Conservation (phyloP, 371 early-diverging fungal species). For the Syncephalastrum racemosum region DNA sequence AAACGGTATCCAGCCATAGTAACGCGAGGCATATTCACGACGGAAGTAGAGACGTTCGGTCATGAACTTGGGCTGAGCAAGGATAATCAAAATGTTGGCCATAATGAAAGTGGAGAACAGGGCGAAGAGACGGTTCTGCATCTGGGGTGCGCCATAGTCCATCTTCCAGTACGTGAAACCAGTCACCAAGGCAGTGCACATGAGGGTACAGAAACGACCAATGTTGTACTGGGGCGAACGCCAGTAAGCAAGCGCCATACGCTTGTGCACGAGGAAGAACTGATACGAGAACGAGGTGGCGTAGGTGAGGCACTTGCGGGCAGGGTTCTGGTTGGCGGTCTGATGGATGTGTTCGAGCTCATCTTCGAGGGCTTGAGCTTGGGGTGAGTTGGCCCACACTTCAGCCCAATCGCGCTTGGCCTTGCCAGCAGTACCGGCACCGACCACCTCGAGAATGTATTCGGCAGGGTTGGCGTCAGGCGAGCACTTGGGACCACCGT, state of each 20-base stretch:
- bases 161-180: conserved; percentile 63
- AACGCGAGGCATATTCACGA: conserved; percentile 66
- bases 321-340: conserved; percentile 14
- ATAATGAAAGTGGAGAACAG: conserved; percentile 65
- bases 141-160: conserved; percentile 44
- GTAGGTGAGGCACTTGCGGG: conserved; percentile 22
- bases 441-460: conserved; percentile 62
- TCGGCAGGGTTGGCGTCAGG: conserved; percentile 69
- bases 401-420: conserved; percentile 54
- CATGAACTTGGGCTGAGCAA: conserved; percentile 66
- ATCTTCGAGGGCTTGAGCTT: conserved; percentile 24
- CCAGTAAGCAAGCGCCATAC: conserved; percentile 58
- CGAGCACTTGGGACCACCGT: conserved; percentile 54
- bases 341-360: conserved; percentile 28
- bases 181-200: conserved; percentile 41
- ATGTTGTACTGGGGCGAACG: conserved; percentile 60
- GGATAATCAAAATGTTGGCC: conserved; percentile 46
- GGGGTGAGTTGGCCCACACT: conserved; percentile 45
- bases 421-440: conserved; percentile 49
- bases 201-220: conserved; percentile 47
- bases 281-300: conserved; percentile 37
- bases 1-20: conserved; percentile 68
- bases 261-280: conserved; percentile 39
- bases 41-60: conserved; percentile 66
- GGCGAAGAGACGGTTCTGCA: conserved; percentile 65